These are phyloP conservation scores for Mucor sp. DNA, from an alignment of 371 early-diverging fungal genomes.

Conservation along the genomic window DNA sequence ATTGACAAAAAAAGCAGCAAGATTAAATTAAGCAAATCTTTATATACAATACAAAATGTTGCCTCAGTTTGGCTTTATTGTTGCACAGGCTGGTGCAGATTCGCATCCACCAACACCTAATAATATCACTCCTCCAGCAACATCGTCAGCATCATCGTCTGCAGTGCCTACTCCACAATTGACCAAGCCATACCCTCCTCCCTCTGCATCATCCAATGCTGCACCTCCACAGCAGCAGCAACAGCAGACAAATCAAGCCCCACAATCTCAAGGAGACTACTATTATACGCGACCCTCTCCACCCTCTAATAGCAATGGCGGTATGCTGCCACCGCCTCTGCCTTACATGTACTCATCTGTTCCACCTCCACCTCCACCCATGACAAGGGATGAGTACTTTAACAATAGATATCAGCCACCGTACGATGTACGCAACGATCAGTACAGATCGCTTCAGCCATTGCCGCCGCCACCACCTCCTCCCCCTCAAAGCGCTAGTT, in stretches of 20 bases:
- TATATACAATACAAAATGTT: constrained; percentile 55
- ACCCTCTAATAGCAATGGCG: not conserved
- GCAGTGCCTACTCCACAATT: constrained; percentile 2
- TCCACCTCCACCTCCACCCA: constrained; percentile 9
- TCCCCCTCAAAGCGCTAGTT: not conserved
- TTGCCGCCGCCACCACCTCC: not conserved
- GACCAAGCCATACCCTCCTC: constrained; percentile 15
- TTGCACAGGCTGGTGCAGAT: constrained; percentile 55
- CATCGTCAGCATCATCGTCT: constrained; percentile 1
- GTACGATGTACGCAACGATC: not conserved
- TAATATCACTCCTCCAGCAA: constrained; percentile 7
- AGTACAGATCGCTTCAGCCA: not conserved
- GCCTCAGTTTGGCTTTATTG: constrained; percentile 56
- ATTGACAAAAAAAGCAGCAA: not conserved
- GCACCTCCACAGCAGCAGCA: not conserved
- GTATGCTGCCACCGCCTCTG: constrained; percentile 20
- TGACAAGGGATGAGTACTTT: constrained; percentile 10
- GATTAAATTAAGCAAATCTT: not conserved
- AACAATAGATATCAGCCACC: constrained; percentile 4
- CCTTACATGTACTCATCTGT: constrained; percentile 16
- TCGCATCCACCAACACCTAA: constrained; percentile 19
- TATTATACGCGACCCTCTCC: constrained; percentile 20
- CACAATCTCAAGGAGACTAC: constrained; percentile 8
- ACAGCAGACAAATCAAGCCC: not conserved
- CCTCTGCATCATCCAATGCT: not conserved